Base-by-base conservation (phyloP, 2,329 filamentous ascomycete species). In the Beauveria asiatica region DNA sequence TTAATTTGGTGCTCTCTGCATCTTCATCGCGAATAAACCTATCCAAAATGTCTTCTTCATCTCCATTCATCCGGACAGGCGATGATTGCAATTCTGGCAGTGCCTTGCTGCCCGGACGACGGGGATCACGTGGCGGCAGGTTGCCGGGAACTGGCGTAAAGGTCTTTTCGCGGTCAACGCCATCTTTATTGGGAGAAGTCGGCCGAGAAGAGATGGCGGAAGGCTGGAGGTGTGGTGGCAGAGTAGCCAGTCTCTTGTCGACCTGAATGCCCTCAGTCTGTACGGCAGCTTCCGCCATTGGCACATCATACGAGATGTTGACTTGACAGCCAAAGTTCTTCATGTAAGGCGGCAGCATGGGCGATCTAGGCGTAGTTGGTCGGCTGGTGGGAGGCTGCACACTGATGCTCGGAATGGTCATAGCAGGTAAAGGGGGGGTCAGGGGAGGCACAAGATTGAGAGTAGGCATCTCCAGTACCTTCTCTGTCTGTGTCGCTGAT, bases 181-280 rank as follows among this genome's bases (percentile, higher is more conserved):
- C 63, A 66, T 70, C 63, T 72, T 76, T 50, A 10, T 7, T 27
- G 19, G 84, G 84, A 13, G 84, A 86, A 1, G 76, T 71, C 9
- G 85, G 84, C 21, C 81, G 75, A 0, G 85, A 87, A 0, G 80
- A 77, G 62, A 96, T 88, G 19, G 86, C 80, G 1, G 90, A 93
- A 0, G 92, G 91, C 60, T 92, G 85, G 39, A 96, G 80, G 69
- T 94, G 89, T 1, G 84, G 77, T 16, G 91, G 90, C 27, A 96
- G 78, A 65, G 85, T 86, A 62, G 88, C 83, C 49, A 90, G 76
- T 62, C 92, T 84, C 74, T 85, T 84, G 69, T 96, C 92, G 6
- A 95, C 83, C 59, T 90, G 84, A 61, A 97, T 97, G 62, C 90
- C 89, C 66, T 97, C 92, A 0, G 94, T 99, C 76, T 99, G 94